phyloP scores from a whole-genome alignment of 2,329 filamentous ascomycete species.

The Hymenoscyphus fraxineus region DNA sequence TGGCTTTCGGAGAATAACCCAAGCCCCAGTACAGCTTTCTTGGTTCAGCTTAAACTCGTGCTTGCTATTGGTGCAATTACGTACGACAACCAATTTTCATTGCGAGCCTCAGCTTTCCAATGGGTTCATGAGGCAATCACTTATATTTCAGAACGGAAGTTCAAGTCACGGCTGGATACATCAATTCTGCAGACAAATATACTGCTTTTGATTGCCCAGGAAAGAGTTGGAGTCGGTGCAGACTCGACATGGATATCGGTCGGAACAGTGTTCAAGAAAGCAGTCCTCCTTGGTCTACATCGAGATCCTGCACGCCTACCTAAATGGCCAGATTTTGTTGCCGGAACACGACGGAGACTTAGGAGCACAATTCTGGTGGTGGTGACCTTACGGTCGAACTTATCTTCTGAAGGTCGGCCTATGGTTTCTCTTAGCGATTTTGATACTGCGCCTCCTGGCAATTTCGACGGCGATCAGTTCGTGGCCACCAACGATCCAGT shows the following conservation, averaged over 20 bases:
- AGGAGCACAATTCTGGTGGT: conserved; percentile 55
- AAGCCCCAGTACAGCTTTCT: conserved; percentile 40
- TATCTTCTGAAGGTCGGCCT: conserved; percentile 45
- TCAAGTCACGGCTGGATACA: conserved; percentile 49
- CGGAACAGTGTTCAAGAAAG: conserved; percentile 43
- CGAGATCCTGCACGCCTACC: conserved; percentile 43
- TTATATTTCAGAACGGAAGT: conserved; percentile 51
- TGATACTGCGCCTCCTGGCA: conserved; percentile 46
- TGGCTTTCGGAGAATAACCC: conserved; percentile 40
- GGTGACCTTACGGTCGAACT: conserved; percentile 42
- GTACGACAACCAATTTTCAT: conserved; percentile 47
- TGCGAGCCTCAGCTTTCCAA: conserved; percentile 46
- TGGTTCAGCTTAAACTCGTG: conserved; percentile 55
- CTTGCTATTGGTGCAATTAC: conserved; percentile 52
- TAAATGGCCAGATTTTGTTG: conserved; percentile 35
- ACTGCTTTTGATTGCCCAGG: conserved; percentile 43
- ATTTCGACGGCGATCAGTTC: conserved; percentile 49
- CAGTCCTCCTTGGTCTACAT: conserved; percentile 50
- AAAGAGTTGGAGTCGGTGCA: conserved; percentile 39
- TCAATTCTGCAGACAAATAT: conserved; percentile 48
- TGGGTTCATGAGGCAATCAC: conserved; percentile 57
- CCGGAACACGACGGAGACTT: conserved; percentile 48
- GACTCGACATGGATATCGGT: conserved; percentile 48
- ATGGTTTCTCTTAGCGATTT: conserved; percentile 44
- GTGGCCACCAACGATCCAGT: conserved; percentile 28